These are phyloP conservation scores for Fusarium nematophilum DNA, from an alignment of 2,329 filamentous ascomycete genomes.

Conservation along the genomic window DNA sequence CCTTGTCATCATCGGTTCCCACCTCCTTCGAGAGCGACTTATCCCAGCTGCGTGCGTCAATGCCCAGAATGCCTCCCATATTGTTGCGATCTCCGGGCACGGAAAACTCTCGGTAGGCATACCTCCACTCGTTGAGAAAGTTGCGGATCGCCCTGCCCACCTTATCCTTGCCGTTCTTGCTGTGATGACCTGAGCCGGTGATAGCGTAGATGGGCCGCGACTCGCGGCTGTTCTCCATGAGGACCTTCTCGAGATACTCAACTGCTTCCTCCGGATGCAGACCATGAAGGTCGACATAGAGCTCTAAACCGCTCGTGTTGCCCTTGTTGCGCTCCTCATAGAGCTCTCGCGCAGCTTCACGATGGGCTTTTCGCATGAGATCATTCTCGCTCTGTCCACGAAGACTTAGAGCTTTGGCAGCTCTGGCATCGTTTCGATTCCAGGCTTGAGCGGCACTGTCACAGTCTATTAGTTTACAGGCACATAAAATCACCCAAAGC, in stretches of 20 bases:
- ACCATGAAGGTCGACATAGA: slow-evolving; percentile 97
- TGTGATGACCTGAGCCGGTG: slow-evolving; percentile 95
- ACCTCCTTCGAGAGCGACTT: slow-evolving; percentile 66
- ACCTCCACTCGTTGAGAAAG: slow-evolving; percentile 95
- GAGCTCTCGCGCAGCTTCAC: slow-evolving; percentile 89
- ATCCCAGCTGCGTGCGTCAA: slow-evolving; percentile 76
- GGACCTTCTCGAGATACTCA: slow-evolving; percentile 88
- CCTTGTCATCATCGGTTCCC: slow-evolving; percentile 53
- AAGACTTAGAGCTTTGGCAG: slow-evolving; percentile 92
- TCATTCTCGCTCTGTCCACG: slow-evolving; percentile 97
- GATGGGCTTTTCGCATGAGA: slow-evolving; percentile 95
- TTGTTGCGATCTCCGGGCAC: slow-evolving; percentile 91
- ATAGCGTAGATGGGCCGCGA: slow-evolving; percentile 90
- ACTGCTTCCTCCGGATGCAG: slow-evolving; percentile 98
- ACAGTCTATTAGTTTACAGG: slow-evolving; percentile 7
- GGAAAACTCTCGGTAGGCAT: slow-evolving; percentile 95
- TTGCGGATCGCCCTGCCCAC: slow-evolving; percentile 92
- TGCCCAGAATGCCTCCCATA: slow-evolving; percentile 80
- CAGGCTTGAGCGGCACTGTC: slow-evolving; percentile 92
- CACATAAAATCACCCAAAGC: not conserved
- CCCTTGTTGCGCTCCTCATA: slow-evolving; percentile 94
- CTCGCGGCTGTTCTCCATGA: slow-evolving; percentile 82
- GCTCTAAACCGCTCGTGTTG: slow-evolving; percentile 70
- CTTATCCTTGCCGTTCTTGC: slow-evolving; percentile 99
- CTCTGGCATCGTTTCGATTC: slow-evolving; percentile 97